Base-by-base conservation (phyloP, 805 yeast species). In the Ascoidea rubescens region DNA sequence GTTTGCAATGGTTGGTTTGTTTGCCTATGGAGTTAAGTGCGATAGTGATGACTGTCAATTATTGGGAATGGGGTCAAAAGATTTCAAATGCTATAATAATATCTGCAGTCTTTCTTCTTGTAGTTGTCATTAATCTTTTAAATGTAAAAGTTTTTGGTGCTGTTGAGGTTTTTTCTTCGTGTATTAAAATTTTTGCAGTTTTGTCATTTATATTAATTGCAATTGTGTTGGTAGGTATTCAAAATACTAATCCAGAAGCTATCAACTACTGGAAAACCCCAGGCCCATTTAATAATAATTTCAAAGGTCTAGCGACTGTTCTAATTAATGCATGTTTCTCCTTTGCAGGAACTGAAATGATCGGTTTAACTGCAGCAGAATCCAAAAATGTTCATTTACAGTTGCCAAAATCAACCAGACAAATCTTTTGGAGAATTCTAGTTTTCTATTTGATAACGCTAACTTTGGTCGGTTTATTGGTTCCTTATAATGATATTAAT, bases 321-420 rank as follows among this genome's bases (percentile, higher is more conserved):
- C 71, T 79, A 54, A 75, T 79, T 45, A 72, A 75, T 16, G 76
- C 82, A 14, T 80, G 82, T 5, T 79, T 79, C 60, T 73, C 84
- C 1, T 77, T 77, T 55, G 83, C 83, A 60, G 82, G 81, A 62
- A 72, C 79, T 48, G 84, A 79, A 65, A 72, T 75, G 57, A 72
- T 78, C 55, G 80, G 80, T 14, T 64, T 79, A 53, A 78, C 80
- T 42, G 82, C 84, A 16, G 78, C 79, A 21, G 81, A 77, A 57
- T 78, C 77, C 51, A 65, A 69, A 46, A 70, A 76, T 61, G 14
- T 14, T 2, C 68, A 77, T 58, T 72, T 67, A 55, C 74, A 81
- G 16, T 74, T 79, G 59, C 82, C 82, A 50, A 69, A 72, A 51
- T 80, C 82, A 50, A 75, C 78, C 31, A 72, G 75, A 55, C 78